Conservation (phyloP, 192 early-diverging fungal species). For the Phlyctochytrium bullatum region DNA sequence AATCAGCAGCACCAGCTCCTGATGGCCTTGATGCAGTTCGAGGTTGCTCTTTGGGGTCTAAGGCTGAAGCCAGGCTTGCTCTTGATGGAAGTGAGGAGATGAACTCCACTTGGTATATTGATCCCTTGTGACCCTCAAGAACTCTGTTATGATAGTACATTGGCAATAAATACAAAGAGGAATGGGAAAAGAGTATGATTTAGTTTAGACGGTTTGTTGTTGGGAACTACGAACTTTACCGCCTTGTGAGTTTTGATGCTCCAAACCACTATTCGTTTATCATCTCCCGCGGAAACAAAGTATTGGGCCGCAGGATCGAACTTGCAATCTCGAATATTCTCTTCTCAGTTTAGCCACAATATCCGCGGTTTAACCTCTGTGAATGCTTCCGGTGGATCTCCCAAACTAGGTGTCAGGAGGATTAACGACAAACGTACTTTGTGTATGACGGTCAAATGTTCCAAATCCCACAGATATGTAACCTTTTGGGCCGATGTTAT, state of each 20-base stretch:
- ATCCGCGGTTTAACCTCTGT: conserved; percentile 26
- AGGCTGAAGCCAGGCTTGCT: no score
- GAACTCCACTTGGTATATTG: conserved; percentile 49
- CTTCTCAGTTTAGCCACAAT: conserved; percentile 14
- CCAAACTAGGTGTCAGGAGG: conserved; percentile 36
- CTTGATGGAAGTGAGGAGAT: no score
- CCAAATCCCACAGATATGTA: conserved; percentile 37
- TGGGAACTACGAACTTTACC: conserved; percentile 40
- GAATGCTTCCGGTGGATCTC: conserved; percentile 42
- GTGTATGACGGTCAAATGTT: conserved; percentile 28
- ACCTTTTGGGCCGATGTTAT: conserved; percentile 40
- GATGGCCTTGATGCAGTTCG: no score
- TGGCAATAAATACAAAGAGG: not conserved
- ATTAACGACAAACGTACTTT: conserved; percentile 26
- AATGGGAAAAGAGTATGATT: no score
- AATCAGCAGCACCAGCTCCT: conserved; percentile 38
- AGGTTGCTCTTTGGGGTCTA: no score
- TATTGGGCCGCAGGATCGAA: conserved; percentile 33
- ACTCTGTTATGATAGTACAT: conserved; percentile 28
- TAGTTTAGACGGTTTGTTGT: no score
- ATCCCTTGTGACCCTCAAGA: conserved; percentile 47
- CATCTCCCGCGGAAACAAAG: conserved; percentile 41
- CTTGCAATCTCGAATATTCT: conserved; percentile 38
- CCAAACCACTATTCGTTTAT: conserved; percentile 53
- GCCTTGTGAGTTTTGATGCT: conserved; percentile 35